Percentiles rank a stretch among this genome's conserved stretches.
phyloP scores from a whole-genome alignment of 108 stramenopile genomes.

The Cylindrotheca fusiformis region DNA sequence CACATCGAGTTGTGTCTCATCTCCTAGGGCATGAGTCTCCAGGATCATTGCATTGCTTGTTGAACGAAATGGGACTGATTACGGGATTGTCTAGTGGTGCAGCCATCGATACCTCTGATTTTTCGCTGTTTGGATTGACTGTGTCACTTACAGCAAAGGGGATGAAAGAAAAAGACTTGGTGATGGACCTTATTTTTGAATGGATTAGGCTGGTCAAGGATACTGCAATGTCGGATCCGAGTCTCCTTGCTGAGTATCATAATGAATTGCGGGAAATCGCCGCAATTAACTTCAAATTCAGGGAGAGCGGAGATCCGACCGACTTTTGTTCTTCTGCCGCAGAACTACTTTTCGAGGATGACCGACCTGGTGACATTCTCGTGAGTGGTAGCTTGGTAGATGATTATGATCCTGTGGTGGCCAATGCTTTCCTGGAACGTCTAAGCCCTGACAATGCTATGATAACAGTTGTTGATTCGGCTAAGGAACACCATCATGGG shows the following conservation, averaged over 20 bases:
- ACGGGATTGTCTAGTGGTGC: slow-evolving; percentile 77
- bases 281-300: slow-evolving; percentile 66
- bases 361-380: slow-evolving; percentile 46
- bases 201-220: slow-evolving; percentile 77
- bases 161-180: slow-evolving; percentile 61
- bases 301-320: slow-evolving; percentile 81
- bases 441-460: slow-evolving; percentile 72
- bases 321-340: slow-evolving; percentile 76
- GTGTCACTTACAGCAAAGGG: slow-evolving; percentile 83
- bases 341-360: slow-evolving; percentile 70
- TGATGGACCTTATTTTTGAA: slow-evolving; percentile 72
- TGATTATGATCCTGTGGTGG: slow-evolving; percentile 55
- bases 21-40: slow-evolving; percentile 97
- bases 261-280: slow-evolving; percentile 72
- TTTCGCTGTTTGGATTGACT: slow-evolving; percentile 63
- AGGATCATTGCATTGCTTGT: slow-evolving; percentile 79
- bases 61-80: slow-evolving; percentile 76
- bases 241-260: slow-evolving; percentile 62
- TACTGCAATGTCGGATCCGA: slow-evolving; percentile 44
- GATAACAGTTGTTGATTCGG: slow-evolving; percentile 60
- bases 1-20: slow-evolving; percentile 86
- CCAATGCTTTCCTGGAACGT: slow-evolving; percentile 70
- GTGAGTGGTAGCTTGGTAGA: slow-evolving; percentile 42
- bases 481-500: slow-evolving; percentile 42
- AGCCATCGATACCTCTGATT: slow-evolving; percentile 66